Base-by-base conservation (phyloP, 331 rosid species). In the Prunus yedoensis region DNA sequence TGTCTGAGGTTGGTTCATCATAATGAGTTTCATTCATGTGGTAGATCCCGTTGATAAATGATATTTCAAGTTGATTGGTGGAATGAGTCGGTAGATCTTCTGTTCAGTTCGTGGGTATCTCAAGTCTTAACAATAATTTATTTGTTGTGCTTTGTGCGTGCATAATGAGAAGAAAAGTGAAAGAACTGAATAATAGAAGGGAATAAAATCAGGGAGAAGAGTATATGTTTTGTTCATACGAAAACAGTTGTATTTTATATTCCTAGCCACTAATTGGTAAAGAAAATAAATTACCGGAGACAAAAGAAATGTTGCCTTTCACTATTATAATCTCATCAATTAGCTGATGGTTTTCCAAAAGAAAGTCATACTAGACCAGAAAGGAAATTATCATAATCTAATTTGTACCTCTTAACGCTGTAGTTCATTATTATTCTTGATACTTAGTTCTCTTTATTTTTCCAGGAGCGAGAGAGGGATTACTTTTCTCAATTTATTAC, bases 401-500 rank as follows among this genome's bases (percentile, higher is more conserved):
- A 4, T 46, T 9, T 0, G 9, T 43, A 17, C 68, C 8, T 21
- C 45, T 60, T 73, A 60, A 17, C 47, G 2, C 61, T 27, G 27
- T 59, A 73, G 30, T 65, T 12, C n/a, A 10, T n/a, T 47, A 46
- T 60, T 47, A 46, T 30, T 45, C 18, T 49, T 18, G 38, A 7
- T n/a, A 45, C 38, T 27, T 38, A 9, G 52, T 21, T 41, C 54
- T 17, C 60, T 67, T 20, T 68, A 15, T 62, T 66, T 43, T 47
- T 71, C 46, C 87, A 94, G 99, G 99, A 94, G 85, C 87, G 74
- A 51, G 99, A 94, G 83, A 85, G 97, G 75, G 99, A 92, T 63
- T 97, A 94, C 82, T 94, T 89, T 83, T 92, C 97, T 74, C 94
- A 90, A 70, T 94, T 92, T 72, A 81, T 90, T 80, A 94, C 95